Percentiles rank a stretch among this genome's conserved stretches.
Conservation (phyloP, 2,329 filamentous ascomycete genomes). For the Penicillium nordicum region DNA sequence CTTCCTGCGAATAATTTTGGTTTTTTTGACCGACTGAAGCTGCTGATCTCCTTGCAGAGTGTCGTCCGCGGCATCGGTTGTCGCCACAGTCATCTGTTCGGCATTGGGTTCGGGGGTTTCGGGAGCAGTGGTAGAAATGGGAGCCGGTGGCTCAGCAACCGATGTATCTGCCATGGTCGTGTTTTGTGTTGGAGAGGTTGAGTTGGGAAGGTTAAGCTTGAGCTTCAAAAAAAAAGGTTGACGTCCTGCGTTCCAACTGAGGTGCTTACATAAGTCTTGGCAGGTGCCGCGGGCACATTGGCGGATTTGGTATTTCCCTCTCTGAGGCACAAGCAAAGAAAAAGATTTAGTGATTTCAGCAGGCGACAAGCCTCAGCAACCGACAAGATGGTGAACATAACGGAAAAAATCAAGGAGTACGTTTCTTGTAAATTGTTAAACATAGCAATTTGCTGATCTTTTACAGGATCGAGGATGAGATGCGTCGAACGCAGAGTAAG, state of each 20-base stretch:
- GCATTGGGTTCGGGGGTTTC: slow-evolving; percentile 21
- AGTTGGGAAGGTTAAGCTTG: neutral
- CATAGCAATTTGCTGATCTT: slow-evolving; percentile 12
- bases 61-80: slow-evolving; percentile 29
- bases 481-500: slow-evolving; percentile 97
- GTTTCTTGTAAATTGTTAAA: slow-evolving; percentile 7
- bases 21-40: slow-evolving; percentile 53
- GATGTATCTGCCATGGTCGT: slow-evolving; percentile 30
- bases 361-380: slow-evolving; percentile 16
- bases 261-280: slow-evolving; percentile 11
- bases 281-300: neutral
- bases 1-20: slow-evolving; percentile 90
- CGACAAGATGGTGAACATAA: slow-evolving; percentile 91
- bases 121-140: slow-evolving; percentile 50
- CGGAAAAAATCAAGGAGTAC: slow-evolving; percentile 99
- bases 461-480: slow-evolving; percentile 96
- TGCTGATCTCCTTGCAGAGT: slow-evolving; percentile 21
- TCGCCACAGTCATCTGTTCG: slow-evolving; percentile 20
- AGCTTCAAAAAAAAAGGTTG: slow-evolving; percentile 8
- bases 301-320: slow-evolving; percentile 9
- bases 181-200: neutral
- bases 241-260: neutral
- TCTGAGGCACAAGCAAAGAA: neutral
- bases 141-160: slow-evolving; percentile 37
- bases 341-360: slow-evolving; percentile 16